Evolutionary conservation across 495 filamentous ascomycete species (phyloP), one percentile per base, ranked within the genome.

Genomic region (Parathielavia appendiculata): DNA sequence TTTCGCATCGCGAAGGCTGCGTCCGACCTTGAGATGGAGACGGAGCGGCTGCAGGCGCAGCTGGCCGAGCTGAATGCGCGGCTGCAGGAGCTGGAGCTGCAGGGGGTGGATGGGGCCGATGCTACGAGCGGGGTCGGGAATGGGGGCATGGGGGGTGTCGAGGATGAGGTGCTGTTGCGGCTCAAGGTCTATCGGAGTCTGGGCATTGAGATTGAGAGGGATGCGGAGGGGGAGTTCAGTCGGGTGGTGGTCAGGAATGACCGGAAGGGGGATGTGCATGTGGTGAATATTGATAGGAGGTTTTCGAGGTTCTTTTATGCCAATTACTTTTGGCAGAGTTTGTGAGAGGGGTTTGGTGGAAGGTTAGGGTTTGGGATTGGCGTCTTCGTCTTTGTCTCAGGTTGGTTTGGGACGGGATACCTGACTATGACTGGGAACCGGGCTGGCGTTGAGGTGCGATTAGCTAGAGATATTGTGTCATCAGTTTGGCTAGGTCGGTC

Each of bases 301-400:
- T 91, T 96, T 66, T 91, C 89, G 55, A 81, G 84, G 55, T 91
- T 86, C 73, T 97, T 95, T 69, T 97, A 98, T 68, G 87, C 91
- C 23, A 93, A 96, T 64, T 95, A 96, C 65, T 92, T 98, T 66
- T 98, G 93, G 93, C 82, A 87, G 66, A 89, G 80, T n/a, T 79
- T 95, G 71, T 91, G 73, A 69, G 71, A 64, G 60, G 12, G 19
- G 32, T 7, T 44, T 22, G 23, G n/a, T 17, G 41, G 45, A 19
- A 36, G 35, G 30, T 17, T 23, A 36, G 34, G 26, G 12, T 23
- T 26, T 13, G 43, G 8, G 30, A 1, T 56, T 52, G 47, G 47
- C 38, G 38, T 35, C 17, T 46, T 50, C 7, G 48, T 17, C 8
- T 32, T 51, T 36, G 36, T n/a, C n/a, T n/a, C n/a, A 45, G 46